phyloP scores from a whole-genome alignment of 1,139 yeast genomes.

The Lodderomyces margitis region DNA sequence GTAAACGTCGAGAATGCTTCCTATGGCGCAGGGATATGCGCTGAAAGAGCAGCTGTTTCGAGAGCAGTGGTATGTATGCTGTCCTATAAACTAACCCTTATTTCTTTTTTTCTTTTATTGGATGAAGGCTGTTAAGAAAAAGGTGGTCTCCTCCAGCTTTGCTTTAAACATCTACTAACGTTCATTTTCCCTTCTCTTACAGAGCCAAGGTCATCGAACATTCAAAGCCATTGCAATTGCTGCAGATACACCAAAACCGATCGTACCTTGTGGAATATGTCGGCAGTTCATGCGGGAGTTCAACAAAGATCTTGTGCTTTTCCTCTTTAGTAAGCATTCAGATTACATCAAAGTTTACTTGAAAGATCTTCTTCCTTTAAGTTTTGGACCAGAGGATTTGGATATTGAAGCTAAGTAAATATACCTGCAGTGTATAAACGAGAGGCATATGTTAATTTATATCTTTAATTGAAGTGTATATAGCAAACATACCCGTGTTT shows the following conservation, averaged over 20 bases:
- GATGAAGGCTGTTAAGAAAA: too few species aligned
- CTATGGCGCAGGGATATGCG: constrained; percentile 86
- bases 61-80: constrained; percentile 56
- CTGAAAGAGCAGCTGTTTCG: constrained; percentile 79
- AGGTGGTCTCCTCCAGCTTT: too few species aligned
- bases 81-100: not conserved
- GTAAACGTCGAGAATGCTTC: constrained; percentile 94
- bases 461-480: too few species aligned
- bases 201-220: constrained; percentile 42
- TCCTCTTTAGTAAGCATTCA: constrained; percentile 60
- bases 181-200: constrained; percentile 6
- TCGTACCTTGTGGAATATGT: constrained; percentile 93
- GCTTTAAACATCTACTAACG: constrained; percentile 9
- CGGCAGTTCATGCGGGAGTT: constrained; percentile 86
- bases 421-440: too few species aligned
- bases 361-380: constrained; percentile 70
- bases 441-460: too few species aligned
- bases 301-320: constrained; percentile 49
- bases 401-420: constrained; percentile 4
- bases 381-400: constrained; percentile 83
- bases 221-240: constrained; percentile 71
- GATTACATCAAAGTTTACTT: constrained; percentile 41
- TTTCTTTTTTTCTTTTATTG: constrained; percentile 1
- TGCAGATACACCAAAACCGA: constrained; percentile 57
- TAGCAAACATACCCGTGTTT: too few species aligned